Evolutionary conservation across 192 early-diverging fungal genomes (phyloP).

Genomic region (Coemansia sp.): DNA sequence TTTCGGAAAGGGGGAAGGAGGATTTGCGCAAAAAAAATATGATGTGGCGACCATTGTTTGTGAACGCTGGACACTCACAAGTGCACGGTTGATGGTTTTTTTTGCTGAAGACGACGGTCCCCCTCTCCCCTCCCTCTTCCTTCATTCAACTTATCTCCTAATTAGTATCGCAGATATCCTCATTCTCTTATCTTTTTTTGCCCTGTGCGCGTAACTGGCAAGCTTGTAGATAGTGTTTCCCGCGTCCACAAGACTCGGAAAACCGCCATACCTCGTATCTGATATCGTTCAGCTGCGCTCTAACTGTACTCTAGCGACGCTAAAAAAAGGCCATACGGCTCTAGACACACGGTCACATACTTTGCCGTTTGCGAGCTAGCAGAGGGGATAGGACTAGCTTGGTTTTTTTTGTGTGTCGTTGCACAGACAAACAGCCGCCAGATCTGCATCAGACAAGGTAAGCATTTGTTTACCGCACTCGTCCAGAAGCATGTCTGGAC

Average conservation of each 20-base stretch:
- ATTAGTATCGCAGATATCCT: background rate
- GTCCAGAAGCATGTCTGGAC: background rate
- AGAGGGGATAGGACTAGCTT: background rate
- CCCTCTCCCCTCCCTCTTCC: background rate
- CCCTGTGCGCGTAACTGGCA: background rate
- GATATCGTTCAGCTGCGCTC: background rate
- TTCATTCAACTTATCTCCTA: background rate
- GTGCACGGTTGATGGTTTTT: background rate
- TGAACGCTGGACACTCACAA: background rate
- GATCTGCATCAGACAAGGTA: background rate
- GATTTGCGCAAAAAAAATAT: background rate
- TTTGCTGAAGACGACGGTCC: background rate
- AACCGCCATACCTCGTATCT: background rate
- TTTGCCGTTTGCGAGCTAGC: background rate
- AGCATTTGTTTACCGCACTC: background rate
- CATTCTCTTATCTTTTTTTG: background rate
- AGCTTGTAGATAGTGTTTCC: background rate
- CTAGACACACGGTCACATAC: background rate
- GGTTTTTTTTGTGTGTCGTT: background rate
- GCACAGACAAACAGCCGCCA: slow-evolving; percentile 4
- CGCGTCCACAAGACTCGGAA: background rate
- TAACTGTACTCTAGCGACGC: background rate
- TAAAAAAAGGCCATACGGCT: no score
- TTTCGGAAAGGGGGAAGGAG: background rate
- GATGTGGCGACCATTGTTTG: slow-evolving; percentile 8